Evolutionary conservation across 768 basidiomycete species (phyloP), one percentile per base, ranked within the genome.

Genomic region (Russula vinacea): DNA sequence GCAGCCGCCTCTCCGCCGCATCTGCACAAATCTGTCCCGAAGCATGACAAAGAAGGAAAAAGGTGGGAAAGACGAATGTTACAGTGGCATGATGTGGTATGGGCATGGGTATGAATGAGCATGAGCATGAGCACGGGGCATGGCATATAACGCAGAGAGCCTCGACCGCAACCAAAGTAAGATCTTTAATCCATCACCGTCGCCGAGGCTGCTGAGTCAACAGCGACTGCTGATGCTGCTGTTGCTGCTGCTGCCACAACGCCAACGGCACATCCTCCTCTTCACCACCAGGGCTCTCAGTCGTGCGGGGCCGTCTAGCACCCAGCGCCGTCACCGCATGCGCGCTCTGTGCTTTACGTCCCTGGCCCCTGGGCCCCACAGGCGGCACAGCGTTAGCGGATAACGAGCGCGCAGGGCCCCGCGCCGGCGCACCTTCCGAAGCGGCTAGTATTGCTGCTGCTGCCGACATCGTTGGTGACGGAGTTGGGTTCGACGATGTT

Each of bases 181-280:
- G n/a, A 29, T 29, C 22, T n/a, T 11, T 10, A 19, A 32, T 22
- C 24, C 58, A 44, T 65, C 50, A 65, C 26, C 64, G 39, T 24
- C 64, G 40, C 14, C 64, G 50, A 33, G 45, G n/a, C 42, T 61
- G 64, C 22, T 51, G 62, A 33, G 35, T 56, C 22, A 55, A 10
- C 39, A 63, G 19, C n/a, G 80, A 79, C 71, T 85, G 85, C 71
- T 85, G 85, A 71, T 87, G 89, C 29, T 72, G 71, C 56, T 29
- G 29, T n/a, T 67, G 60, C 56, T 66, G 64, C 71, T 88, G 88
- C 73, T 91, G 89, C 80, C 85, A 91, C 61, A 90, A 74, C 22
- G 91, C 89, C 54, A 93, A 77, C 22, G 90, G 90, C 44, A 90
- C 76, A 71, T 92, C 90, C 71, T 92, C 90, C 70, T 92, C 90